Evolutionary conservation across 129 eudicot genomes (phyloP).

Genomic region (Cynara cardunculus): DNA sequence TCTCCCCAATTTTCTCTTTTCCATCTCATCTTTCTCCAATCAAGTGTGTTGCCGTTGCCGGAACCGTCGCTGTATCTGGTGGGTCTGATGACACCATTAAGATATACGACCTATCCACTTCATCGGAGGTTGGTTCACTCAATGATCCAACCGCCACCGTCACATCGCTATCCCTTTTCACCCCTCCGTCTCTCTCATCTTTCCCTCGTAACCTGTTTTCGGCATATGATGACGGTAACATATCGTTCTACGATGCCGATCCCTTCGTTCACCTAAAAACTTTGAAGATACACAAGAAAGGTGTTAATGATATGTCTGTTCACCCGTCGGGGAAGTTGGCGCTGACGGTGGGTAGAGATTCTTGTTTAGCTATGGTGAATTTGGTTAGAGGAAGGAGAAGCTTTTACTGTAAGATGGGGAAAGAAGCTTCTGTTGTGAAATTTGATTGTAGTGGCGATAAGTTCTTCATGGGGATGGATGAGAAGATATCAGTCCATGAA

Average conservation of each 20-base stretch:
- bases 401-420: constrained; percentile 59
- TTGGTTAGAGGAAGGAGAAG: constrained; percentile 88
- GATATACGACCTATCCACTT: constrained; percentile 82
- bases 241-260: constrained; percentile 75
- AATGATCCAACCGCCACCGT: constrained; percentile 62
- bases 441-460: constrained; percentile 51
- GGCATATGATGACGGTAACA: constrained; percentile 64
- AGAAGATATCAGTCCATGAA: constrained; percentile 68
- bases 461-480: constrained; percentile 68
- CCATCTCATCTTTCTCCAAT: constrained; percentile 84
- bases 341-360: constrained; percentile 74
- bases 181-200: constrained; percentile 43
- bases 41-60: constrained; percentile 82
- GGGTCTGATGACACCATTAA: constrained; percentile 90
- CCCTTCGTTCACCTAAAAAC: constrained; percentile 78
- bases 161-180: constrained; percentile 55
- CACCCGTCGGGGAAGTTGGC: constrained; percentile 78
- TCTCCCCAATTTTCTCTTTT: constrained; percentile 81
- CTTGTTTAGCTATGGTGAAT: constrained; percentile 79
- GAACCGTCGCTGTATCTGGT: constrained; percentile 84
- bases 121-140: constrained; percentile 70
- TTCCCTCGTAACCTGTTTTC: constrained; percentile 77
- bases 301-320: constrained; percentile 57
- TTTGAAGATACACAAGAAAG: constrained; percentile 53
- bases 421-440: constrained; percentile 59